Base-by-base conservation (phyloP, 441 rosid genomes). In the Gossypium lobatum region DNA sequence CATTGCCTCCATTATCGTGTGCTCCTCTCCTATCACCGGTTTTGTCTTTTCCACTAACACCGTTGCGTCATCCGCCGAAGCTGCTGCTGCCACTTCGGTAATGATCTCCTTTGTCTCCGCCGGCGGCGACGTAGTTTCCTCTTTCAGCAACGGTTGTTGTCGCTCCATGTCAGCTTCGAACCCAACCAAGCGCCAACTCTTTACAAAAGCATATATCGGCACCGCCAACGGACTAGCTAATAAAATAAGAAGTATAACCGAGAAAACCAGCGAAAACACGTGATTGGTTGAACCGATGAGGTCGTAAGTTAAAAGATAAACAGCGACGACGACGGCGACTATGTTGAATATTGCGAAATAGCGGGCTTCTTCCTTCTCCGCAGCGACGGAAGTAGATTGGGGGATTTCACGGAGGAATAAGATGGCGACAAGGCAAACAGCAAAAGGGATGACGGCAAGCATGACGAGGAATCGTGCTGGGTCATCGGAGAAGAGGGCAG, bases 1-100 rank as follows among this genome's bases (percentile, higher is more conserved):
- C 73, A 92, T 0, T 28, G 90, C 91, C 75, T 94, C 94, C 17
- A 77, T 9, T 6, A 94, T 86, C 21, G 97, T 91, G 52, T 94
- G 98, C 0, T 94, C 97, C 64, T 94, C 97, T 45, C 98, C 98
- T 10, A 94, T 34, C 52, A 64, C 85, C 52, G 97, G 95, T 61
- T 25, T 77, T 76, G 76, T 71, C 81, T 78, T 83, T 26, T 13
- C 73, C 83, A 55, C 81, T 64, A 16, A 62, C 74, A 25, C 55
- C 46, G 2, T 34, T 31, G 52, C 23, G 74, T 13, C 76, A 65
- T 2, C 61, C 2, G 6, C 79, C 50, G 37, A 66, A 10, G 16
- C 75, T 0, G 37, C 74, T 45, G 53, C 79, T 60, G 6, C 76
- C 21, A 21, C 75, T 18, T 4, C 75, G 0, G 53, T 11, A 10